These are phyloP conservation scores for Fusarium redolens DNA, from an alignment of 2,329 filamentous ascomycete genomes.

Conservation along the genomic window DNA sequence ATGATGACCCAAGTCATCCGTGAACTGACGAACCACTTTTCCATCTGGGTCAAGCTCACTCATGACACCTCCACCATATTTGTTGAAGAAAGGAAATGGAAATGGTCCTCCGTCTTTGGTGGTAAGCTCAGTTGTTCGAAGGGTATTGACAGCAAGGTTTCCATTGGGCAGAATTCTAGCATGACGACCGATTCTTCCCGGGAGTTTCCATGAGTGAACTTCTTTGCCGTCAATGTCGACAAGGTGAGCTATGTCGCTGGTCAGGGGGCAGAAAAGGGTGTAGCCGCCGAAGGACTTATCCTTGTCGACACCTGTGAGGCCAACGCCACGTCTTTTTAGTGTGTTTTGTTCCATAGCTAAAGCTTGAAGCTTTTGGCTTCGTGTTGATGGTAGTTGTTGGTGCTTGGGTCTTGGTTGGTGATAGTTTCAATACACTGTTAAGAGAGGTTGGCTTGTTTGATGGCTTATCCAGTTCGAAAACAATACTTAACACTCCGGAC, in stretches of 20 bases:
- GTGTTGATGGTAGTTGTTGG: not conserved
- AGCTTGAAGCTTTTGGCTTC: fast-evolving
- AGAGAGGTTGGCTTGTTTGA: not conserved
- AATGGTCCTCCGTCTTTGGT: conserved; percentile 38
- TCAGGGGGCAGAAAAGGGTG: conserved; percentile 47
- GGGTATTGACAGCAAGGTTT: conserved; percentile 48
- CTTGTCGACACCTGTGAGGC: conserved; percentile 46
- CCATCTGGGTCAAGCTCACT: conserved; percentile 43
- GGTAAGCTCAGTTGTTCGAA: conserved; percentile 23
- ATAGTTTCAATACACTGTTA: not conserved
- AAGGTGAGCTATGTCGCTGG: conserved; percentile 41
- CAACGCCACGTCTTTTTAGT: conserved; percentile 44
- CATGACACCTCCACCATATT: conserved; percentile 48
- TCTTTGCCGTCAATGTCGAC: conserved; percentile 46
- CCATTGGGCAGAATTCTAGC: conserved; percentile 45
- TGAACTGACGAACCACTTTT: conserved; percentile 44
- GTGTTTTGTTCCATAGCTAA: conserved; percentile 46
- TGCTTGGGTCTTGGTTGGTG: not conserved
- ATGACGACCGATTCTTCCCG: conserved; percentile 44
- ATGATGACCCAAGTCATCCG: conserved; percentile 44
- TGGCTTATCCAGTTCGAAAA: not conserved
- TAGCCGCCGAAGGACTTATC: conserved; percentile 43
- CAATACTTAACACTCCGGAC: not conserved
- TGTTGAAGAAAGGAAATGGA: conserved; percentile 48
- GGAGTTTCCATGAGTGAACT: conserved; percentile 47